Evolutionary conservation across 2,329 filamentous ascomycete genomes (phyloP), one percentile per base, ranked within the genome.

Genomic region (Arachnopeziza araneosa): DNA sequence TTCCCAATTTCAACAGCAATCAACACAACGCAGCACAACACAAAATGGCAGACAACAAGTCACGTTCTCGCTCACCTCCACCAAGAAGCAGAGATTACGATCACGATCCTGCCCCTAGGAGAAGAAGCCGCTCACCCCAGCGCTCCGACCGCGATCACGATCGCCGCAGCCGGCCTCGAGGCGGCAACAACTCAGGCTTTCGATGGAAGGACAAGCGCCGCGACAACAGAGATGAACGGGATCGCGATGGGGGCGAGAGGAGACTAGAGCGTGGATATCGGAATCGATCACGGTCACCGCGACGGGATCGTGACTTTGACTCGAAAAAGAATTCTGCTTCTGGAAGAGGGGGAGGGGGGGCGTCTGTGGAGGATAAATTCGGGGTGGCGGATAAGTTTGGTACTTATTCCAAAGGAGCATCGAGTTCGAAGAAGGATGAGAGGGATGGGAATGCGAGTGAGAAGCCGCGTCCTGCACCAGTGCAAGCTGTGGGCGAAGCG

Each of bases 181-280:
- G 61, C 22, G 56, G 73, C 21, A 62, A 19, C 36, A 19, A 19
- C 36, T 14, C 12, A 19, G 82, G 83, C 10, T 83, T 86, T 66
- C 79, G 79, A 65, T 86, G 80, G 77, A 87, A 86, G 67, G 81
- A 83, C 57, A 81, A 78, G 67, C 77, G 80, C 77, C 48, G 79
- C 62, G 72, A 75, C 14, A 75, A 78, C 55, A 70, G 71, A 7
- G 73, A 75, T 50, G 75, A 79, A 50, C 70, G 71, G 7, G 76
- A 79, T 50, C 70, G 71, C 7, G 73, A 75, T 48, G 76, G 79
- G 48, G 75, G 77, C 49, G 78, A 81, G 30, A 73, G 77, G 60
- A 74, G 75, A 59, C 75, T 82, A 63, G 80, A 83, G 60, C 76
- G 82, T 63, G 81, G 83, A 56, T 84, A 84, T 61, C 71, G 77